phyloP scores from a whole-genome alignment of 1,284 basidiomycete species.

The Sporisorium graminicola region DNA sequence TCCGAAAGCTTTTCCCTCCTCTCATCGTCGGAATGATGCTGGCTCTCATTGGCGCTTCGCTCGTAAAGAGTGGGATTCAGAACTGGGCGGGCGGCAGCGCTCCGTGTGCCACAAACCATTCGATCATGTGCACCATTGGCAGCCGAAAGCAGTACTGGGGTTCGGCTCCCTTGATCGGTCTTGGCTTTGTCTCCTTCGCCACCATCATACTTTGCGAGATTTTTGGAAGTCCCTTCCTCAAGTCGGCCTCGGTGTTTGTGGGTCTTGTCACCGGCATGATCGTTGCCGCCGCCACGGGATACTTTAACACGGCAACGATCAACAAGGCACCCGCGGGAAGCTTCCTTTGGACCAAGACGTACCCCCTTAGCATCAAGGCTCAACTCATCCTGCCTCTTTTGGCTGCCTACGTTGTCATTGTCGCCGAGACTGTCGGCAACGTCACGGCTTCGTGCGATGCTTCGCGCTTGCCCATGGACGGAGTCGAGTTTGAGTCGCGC shows the following conservation, averaged over 20 bases:
- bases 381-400: slow-evolving; percentile 36
- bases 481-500: slow-evolving; percentile 36
- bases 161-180: slow-evolving; percentile 42
- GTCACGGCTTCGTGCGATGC: slow-evolving; percentile 44
- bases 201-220: slow-evolving; percentile 49
- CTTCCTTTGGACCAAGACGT: slow-evolving; percentile 41
- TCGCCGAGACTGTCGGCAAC: slow-evolving; percentile 41
- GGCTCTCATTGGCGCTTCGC: slow-evolving; percentile 31
- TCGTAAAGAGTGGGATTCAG: slow-evolving; percentile 34
- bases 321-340: slow-evolving; percentile 24
- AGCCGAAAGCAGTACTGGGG: slow-evolving; percentile 35
- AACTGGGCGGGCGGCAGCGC: slow-evolving; percentile 50
- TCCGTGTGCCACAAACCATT: slow-evolving; percentile 29
- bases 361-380: slow-evolving; percentile 30
- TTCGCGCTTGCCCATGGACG: slow-evolving; percentile 39
- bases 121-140: slow-evolving; percentile 27
- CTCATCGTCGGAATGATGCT: slow-evolving; percentile 49
- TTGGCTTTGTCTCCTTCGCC: slow-evolving; percentile 40
- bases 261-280: slow-evolving; percentile 51
- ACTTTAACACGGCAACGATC: slow-evolving; percentile 37
- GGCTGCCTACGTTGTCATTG: slow-evolving; percentile 33
- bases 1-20: slow-evolving; percentile 48
- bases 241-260: slow-evolving; percentile 42
- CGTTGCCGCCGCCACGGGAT: slow-evolving; percentile 45
- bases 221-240: slow-evolving; percentile 51